A percentile compares a stretch with the other conserved stretches of the same genome.
These are phyloP conservation scores for Pseudogymnoascus sp. DNA, from an alignment of 2,329 filamentous ascomycete species.

Conservation along the genomic window DNA sequence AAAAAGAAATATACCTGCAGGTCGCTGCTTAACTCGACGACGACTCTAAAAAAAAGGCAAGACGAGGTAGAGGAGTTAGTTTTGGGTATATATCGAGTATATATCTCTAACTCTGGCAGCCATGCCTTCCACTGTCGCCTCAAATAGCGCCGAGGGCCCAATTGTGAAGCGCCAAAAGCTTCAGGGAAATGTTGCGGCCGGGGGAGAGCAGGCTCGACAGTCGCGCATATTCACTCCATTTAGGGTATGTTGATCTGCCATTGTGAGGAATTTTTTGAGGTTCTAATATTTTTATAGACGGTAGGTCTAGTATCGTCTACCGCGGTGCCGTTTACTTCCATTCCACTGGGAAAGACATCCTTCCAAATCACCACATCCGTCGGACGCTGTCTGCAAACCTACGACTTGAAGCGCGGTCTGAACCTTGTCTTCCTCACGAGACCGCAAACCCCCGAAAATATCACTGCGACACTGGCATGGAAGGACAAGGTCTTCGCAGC, in stretches of 20 bases:
- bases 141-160: slow-evolving; percentile 49
- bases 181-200: slow-evolving; percentile 34
- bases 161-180: slow-evolving; percentile 72
- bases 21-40: slow-evolving; percentile 9
- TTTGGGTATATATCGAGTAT: slow-evolving; percentile 21
- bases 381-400: slow-evolving; percentile 84
- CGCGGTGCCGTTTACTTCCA: slow-evolving; percentile 77
- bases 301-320: slow-evolving; percentile 91
- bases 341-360: slow-evolving; percentile 84
- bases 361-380: slow-evolving; percentile 97
- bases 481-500: slow-evolving; percentile 83
- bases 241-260: slow-evolving; percentile 52
- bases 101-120: slow-evolving; percentile 15
- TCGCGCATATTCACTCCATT: slow-evolving; percentile 91
- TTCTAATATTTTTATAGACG: slow-evolving; percentile 50
- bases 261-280: not conserved
- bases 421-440: slow-evolving; percentile 90
- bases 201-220: slow-evolving; percentile 36
- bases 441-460: slow-evolving; percentile 76
- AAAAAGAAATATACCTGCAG: slow-evolving; percentile 9
- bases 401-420: slow-evolving; percentile 82
- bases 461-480: slow-evolving; percentile 83
- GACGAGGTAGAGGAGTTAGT: slow-evolving; percentile 32
- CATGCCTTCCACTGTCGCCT: slow-evolving; percentile 38
- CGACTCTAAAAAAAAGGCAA: slow-evolving; percentile 6